phyloP scores from a whole-genome alignment of 1,284 basidiomycete species.

The Moesziomyces antarcticus region DNA sequence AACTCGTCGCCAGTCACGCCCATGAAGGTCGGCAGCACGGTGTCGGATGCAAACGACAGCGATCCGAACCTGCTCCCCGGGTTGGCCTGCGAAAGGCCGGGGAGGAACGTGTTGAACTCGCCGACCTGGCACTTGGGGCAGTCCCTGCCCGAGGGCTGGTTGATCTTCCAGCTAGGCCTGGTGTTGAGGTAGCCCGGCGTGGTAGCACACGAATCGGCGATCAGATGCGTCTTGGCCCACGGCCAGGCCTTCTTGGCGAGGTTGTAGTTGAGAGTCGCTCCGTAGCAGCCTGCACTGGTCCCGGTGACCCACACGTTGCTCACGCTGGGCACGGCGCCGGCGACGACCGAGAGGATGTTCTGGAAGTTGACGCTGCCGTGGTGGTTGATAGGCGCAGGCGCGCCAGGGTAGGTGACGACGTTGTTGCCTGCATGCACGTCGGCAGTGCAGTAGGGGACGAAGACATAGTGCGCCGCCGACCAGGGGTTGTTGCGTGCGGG shows the following conservation, averaged over 20 bases:
- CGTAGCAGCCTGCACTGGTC: conserved; percentile 35
- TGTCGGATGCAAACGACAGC: conserved; percentile 14
- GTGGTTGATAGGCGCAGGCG: conserved; percentile 29
- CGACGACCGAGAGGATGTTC: conserved; percentile 15
- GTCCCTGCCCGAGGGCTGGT: conserved; percentile 8
- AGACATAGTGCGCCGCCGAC: conserved; percentile 16
- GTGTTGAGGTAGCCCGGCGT: conserved; percentile 26
- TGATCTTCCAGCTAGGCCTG: conserved; percentile 30
- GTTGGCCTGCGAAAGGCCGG: conserved; percentile 22
- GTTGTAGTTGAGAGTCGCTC: conserved; percentile 26
- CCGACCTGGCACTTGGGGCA: conserved; percentile 18
- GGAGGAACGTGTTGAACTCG: conserved; percentile 35
- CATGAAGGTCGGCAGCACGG: conserved; percentile 14
- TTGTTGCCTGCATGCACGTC: conserved; percentile 28
- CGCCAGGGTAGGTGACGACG: conserved; percentile 19
- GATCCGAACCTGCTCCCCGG: conserved; percentile 21
- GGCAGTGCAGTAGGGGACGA: conserved; percentile 37
- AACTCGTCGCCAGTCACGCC: not conserved
- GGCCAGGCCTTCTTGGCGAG: conserved; percentile 21
- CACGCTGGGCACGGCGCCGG: conserved; percentile 6
- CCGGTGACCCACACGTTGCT: conserved; percentile 24
- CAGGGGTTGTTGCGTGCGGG: conserved; percentile 21
- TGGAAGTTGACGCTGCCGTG: conserved; percentile 27
- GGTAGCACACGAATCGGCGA: conserved; percentile 32
- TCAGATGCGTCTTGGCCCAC: conserved; percentile 15